Evolutionary conservation across 331 rosid genomes (phyloP).

Genomic region (Acacia pycnantha): DNA sequence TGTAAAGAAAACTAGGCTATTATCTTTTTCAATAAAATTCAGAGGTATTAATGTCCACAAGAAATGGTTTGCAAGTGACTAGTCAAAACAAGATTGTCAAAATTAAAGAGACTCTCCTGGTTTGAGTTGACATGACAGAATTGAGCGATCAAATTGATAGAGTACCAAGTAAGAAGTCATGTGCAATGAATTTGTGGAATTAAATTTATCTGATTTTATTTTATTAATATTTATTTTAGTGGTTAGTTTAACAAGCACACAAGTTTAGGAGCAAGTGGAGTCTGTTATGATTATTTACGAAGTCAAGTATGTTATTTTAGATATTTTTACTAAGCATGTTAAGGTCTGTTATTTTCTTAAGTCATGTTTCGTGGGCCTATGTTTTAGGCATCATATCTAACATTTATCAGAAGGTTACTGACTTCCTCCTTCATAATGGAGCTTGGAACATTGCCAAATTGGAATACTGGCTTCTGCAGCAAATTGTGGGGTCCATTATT

Average conservation of each 20-base stretch:
- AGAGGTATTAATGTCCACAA: slow-evolving; percentile 6
- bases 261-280: background rate
- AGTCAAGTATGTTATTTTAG: too few species aligned
- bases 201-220: background rate
- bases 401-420: too few species aligned
- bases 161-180: background rate
- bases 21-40: background rate
- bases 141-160: background rate
- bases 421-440: too few species aligned
- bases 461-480: too few species aligned
- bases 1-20: background rate
- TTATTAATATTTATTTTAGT: background rate
- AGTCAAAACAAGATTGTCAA: slow-evolving; percentile 1
- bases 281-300: too few species aligned
- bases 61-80: background rate
- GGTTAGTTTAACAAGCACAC: background rate
- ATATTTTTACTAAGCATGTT: too few species aligned
- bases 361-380: too few species aligned
- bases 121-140: background rate
- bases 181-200: background rate
- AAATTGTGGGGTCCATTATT: too few species aligned
- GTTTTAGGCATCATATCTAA: too few species aligned
- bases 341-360: too few species aligned
- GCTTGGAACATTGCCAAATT: too few species aligned
- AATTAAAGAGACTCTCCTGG: background rate